Evolutionary conservation across 768 basidiomycete species (phyloP).

Genomic region (Tulasnella sp.): DNA sequence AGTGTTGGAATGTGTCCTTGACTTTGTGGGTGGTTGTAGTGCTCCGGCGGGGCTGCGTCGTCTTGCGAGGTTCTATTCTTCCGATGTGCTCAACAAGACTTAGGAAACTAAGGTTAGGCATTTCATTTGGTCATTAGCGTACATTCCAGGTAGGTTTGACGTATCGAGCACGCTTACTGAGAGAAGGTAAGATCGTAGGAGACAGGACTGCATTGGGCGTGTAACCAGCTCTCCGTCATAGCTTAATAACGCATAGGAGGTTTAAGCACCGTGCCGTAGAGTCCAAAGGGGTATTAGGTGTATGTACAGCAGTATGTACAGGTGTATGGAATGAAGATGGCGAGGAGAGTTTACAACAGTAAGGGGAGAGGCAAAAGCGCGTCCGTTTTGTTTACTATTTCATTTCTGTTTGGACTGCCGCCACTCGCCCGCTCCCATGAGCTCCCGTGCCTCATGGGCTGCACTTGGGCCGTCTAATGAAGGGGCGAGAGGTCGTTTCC

Average conservation of each 20-base stretch:
- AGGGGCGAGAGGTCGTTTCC: no score
- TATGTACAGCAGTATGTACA: background rate
- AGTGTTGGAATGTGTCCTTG: constrained; percentile 10
- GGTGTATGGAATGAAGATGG: background rate
- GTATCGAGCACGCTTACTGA: background rate
- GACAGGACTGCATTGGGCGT: background rate
- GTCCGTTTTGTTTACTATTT: background rate
- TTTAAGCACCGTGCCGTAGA: background rate
- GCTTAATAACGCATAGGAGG: background rate
- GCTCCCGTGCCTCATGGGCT: background rate
- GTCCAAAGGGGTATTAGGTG: background rate
- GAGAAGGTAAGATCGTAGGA: background rate
- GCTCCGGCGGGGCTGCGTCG: background rate
- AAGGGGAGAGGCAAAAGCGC: background rate
- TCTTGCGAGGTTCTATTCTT: constrained; percentile 1
- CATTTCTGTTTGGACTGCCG: background rate
- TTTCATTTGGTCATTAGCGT: background rate
- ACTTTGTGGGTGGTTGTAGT: background rate
- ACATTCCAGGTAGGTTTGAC: background rate
- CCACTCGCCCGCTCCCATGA: no score
- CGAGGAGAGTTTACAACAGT: background rate
- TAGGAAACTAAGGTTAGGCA: constrained; percentile 12
- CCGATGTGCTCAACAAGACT: constrained; percentile 13
- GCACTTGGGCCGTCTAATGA: no score
- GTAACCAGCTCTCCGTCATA: background rate